A percentile compares a stretch with the other conserved stretches of the same genome.
Evolutionary conservation across 305 asterid genomes (phyloP).

Genomic region (Caryopteris hybrid): DNA sequence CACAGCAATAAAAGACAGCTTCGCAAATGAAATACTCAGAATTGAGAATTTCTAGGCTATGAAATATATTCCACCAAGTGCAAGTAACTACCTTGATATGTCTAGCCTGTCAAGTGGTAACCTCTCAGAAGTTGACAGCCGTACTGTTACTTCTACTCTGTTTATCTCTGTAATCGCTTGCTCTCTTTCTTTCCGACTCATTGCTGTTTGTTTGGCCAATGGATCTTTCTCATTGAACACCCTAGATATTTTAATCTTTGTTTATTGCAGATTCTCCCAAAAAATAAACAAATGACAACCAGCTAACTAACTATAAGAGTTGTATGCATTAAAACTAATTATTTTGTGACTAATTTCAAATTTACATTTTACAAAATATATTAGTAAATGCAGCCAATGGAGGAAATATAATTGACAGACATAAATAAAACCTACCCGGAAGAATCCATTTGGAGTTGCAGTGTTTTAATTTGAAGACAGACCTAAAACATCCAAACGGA

Average conservation of each 20-base stretch:
- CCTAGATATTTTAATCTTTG: conserved; percentile 14
- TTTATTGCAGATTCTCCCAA: conserved; percentile 2
- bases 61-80: neutral
- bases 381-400: neutral
- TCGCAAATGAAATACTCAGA: neutral
- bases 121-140: conserved; percentile 32
- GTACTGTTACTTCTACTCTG: conserved; percentile 23
- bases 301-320: neutral
- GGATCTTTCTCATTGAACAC: conserved; percentile 16
- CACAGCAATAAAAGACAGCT: neutral
- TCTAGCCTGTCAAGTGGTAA: conserved; percentile 19
- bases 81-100: conserved; percentile 28
- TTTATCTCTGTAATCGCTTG: conserved; percentile 15
- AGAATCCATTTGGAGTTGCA: conserved; percentile 45
- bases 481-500: conserved; percentile 52
- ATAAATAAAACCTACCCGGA: conserved; percentile 44
- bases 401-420: conserved; percentile 8
- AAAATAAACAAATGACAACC: neutral
- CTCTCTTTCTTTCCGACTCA: conserved; percentile 21
- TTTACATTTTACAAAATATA: neutral
- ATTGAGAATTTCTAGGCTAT: conserved; percentile 2
- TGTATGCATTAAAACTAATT: neutral
- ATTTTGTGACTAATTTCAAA: neutral
- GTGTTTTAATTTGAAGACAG: conserved; percentile 74
- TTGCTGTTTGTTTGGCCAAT: conserved; percentile 16